These are phyloP conservation scores for Phanerochaete sordida DNA, from an alignment of 768 basidiomycete genomes.

Conservation along the genomic window DNA sequence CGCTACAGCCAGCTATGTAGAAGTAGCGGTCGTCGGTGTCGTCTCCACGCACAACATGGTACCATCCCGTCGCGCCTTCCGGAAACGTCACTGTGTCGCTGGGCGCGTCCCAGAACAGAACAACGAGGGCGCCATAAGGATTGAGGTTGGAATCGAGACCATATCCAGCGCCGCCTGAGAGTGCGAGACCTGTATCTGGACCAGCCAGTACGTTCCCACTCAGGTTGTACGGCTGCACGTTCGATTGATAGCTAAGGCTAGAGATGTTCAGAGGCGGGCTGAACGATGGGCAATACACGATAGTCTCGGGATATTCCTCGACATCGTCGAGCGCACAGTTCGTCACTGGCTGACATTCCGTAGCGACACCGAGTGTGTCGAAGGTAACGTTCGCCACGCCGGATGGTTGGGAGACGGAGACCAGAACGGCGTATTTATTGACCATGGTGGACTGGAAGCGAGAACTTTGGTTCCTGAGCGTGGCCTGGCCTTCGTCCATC, in stretches of 20 bases:
- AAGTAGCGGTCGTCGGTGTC: no score
- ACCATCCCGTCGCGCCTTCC: no score
- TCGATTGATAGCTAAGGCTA: no score
- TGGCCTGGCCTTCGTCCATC: neutral
- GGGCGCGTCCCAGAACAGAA: no score
- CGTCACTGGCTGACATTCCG: neutral
- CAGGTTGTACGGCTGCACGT: neutral
- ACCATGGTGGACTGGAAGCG: neutral
- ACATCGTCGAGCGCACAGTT: neutral
- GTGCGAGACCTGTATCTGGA: no score
- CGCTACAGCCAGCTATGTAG: no score
- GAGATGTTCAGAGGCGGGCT: no score
- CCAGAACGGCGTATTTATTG: neutral
- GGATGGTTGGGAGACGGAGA: neutral
- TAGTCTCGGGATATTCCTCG: neutral
- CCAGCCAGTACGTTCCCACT: no score
- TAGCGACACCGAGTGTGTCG: neutral
- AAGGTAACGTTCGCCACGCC: neutral
- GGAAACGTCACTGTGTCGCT: no score
- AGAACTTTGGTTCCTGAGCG: neutral
- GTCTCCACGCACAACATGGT: no score
- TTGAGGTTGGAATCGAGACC: neutral
- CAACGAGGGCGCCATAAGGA: neutral
- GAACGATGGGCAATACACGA: neutral
- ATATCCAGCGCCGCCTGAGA: no score